Conservation (phyloP, 805 yeast genomes). For the Candida taoyuanica region DNA sequence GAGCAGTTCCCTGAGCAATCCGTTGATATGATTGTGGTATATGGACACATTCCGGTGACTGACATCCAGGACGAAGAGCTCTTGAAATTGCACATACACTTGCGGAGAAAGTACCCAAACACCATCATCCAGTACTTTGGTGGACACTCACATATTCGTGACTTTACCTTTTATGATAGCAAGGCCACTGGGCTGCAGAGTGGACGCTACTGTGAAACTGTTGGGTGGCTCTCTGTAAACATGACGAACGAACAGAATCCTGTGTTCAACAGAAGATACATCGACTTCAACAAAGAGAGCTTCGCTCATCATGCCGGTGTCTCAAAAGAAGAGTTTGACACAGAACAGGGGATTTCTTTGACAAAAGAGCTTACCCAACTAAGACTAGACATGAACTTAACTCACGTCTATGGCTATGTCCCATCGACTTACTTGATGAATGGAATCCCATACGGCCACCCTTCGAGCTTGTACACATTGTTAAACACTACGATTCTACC, state of each 20-base stretch:
- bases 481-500: conserved; percentile 56
- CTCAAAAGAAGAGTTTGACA: conserved; percentile 38
- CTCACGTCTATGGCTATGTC: conserved; percentile 59
- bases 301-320: conserved; percentile 54
- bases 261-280: conserved; percentile 57
- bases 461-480: conserved; percentile 53
- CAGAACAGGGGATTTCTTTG: conserved; percentile 48
- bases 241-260: conserved; percentile 18
- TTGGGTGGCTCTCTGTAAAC: conserved; percentile 76
- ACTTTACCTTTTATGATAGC: conserved; percentile 65
- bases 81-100: conserved; percentile 31
- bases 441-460: conserved; percentile 58
- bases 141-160: conserved; percentile 91
- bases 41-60: conserved; percentile 75
- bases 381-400: conserved; percentile 48
- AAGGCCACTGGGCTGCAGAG: conserved; percentile 79
- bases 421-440: conserved; percentile 61
- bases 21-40: conserved; percentile 63
- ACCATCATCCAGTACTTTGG: conserved; percentile 81
- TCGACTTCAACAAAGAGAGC: conserved; percentile 76
- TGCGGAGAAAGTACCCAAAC: conserved; percentile 58
- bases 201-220: conserved; percentile 89
- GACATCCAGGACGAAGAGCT: conserved; percentile 33
- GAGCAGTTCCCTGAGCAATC: conserved; percentile 31
- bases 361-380: conserved; percentile 39